Conservation (phyloP, 331 rosid species). For the Phaseolus coccineus region DNA sequence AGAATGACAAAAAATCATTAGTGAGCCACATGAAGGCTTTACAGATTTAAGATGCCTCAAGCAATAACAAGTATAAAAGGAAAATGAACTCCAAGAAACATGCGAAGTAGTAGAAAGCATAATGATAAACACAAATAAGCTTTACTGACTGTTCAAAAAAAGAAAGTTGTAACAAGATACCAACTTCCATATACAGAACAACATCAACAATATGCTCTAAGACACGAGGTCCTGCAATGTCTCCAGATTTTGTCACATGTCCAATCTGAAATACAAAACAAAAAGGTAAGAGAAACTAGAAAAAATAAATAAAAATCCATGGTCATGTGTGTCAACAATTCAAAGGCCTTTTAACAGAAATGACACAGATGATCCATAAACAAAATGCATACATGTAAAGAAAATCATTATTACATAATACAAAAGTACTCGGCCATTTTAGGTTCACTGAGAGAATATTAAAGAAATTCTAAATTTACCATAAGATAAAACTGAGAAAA, state of each 20-base stretch:
- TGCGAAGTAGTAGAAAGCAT: slow-evolving; percentile 8
- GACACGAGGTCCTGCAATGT: slow-evolving; percentile 93
- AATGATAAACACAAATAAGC: slow-evolving; percentile 5
- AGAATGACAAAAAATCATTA: not conserved
- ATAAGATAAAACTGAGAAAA: not conserved
- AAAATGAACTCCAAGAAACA: slow-evolving; percentile 24
- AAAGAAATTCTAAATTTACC: slow-evolving; percentile 12
- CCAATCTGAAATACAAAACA: slow-evolving; percentile 73
- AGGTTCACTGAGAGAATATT: not conserved
- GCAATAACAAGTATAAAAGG: slow-evolving; percentile 17
- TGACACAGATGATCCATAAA: slow-evolving; percentile 29
- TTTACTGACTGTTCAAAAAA: slow-evolving; percentile 47
- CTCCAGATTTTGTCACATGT: slow-evolving; percentile 95
- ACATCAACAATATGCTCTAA: slow-evolving; percentile 97
- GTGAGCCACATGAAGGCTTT: slow-evolving; percentile 2
- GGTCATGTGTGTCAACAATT: slow-evolving; percentile 31
- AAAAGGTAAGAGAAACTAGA: not conserved
- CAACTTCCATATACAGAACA: slow-evolving; percentile 94
- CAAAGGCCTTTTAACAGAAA: slow-evolving; percentile 1
- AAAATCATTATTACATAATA: slow-evolving; percentile 18
- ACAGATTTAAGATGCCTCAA: not conserved
- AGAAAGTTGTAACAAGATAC: slow-evolving; percentile 59
- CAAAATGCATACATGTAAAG: slow-evolving; percentile 1
- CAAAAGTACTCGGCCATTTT: not conserved
- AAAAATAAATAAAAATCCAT: slow-evolving; percentile 18